phyloP scores from a whole-genome alignment of 2,329 filamentous ascomycete species.

The Fusarium camptoceras region DNA sequence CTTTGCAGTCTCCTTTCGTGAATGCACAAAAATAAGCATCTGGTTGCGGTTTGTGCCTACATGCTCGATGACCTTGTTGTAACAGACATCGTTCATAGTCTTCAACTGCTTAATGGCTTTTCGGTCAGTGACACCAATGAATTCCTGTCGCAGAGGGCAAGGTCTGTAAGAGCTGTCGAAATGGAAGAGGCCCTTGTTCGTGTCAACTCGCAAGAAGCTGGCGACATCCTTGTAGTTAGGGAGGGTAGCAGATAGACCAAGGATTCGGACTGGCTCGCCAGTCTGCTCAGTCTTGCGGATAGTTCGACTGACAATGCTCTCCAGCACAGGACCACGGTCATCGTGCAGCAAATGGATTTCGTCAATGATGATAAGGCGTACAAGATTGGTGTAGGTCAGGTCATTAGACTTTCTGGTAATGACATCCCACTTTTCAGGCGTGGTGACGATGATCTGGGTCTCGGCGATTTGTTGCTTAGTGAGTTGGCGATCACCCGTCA shows the following conservation, averaged over 20 bases:
- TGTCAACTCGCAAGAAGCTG: constrained; percentile 91
- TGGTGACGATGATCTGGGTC: constrained; percentile 97
- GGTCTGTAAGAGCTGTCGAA: constrained; percentile 95
- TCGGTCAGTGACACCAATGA: constrained; percentile 96
- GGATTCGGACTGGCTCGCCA: constrained; percentile 88
- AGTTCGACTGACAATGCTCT: constrained; percentile 95
- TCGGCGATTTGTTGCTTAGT: constrained; percentile 99
- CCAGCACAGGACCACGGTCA: constrained; percentile 93
- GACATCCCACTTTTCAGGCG: constrained; percentile 98
- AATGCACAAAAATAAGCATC: constrained; percentile 99
- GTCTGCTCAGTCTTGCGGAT: constrained; percentile 95
- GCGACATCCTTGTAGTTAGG: constrained; percentile 98
- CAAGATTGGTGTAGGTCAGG: constrained; percentile 96
- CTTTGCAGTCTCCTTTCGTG: constrained; percentile 97
- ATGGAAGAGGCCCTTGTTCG: constrained; percentile 88
- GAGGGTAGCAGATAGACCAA: constrained; percentile 93
- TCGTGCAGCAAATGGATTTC: constrained; percentile 98
- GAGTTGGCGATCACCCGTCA: constrained; percentile 97
- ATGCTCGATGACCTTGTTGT: constrained; percentile 96
- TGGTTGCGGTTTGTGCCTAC: constrained; percentile 93
- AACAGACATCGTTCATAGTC: constrained; percentile 99
- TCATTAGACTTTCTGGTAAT: constrained; percentile 98
- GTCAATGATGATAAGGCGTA: constrained; percentile 94
- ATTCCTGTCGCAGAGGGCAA: constrained; percentile 95
- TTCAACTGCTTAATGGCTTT: constrained; percentile 99